These are phyloP conservation scores for Talaromyces amestolkiae DNA, from an alignment of 2,329 filamentous ascomycete species.

Conservation along the genomic window DNA sequence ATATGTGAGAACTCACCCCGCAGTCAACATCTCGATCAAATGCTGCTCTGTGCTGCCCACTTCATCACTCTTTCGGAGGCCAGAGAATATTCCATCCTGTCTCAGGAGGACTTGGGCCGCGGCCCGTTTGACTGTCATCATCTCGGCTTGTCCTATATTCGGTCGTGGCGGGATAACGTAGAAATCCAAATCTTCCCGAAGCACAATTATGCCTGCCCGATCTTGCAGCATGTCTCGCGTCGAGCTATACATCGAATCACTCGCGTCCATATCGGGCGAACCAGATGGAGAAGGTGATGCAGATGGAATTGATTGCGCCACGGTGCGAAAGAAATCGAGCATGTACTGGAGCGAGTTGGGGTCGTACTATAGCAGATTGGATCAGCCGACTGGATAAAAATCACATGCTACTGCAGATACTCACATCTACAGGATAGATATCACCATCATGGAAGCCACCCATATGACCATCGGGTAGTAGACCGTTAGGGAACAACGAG, in stretches of 20 bases:
- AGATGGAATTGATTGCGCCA: slow-evolving; percentile 84
- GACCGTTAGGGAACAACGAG: slow-evolving; percentile 97
- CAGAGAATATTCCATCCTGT: slow-evolving; percentile 95
- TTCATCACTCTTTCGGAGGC: slow-evolving; percentile 90
- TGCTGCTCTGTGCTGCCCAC: slow-evolving; percentile 96
- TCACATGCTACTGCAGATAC: slow-evolving; percentile 38
- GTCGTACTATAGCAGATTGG: slow-evolving; percentile 69
- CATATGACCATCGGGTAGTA: slow-evolving; percentile 95
- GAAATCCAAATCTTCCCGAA: slow-evolving; percentile 95
- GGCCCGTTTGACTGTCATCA: slow-evolving; percentile 94
- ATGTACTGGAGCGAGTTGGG: slow-evolving; percentile 96
- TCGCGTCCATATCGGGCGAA: slow-evolving; percentile 60
- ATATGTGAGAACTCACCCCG: slow-evolving; percentile 66
- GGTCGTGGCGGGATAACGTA: slow-evolving; percentile 87
- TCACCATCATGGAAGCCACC: slow-evolving; percentile 89
- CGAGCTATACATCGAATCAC: slow-evolving; percentile 69
- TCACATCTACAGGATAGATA: slow-evolving; percentile 94
- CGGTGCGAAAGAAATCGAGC: slow-evolving; percentile 95
- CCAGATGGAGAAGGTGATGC: slow-evolving; percentile 65
- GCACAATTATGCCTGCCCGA: slow-evolving; percentile 91
- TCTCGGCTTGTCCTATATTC: slow-evolving; percentile 81
- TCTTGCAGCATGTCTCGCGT: slow-evolving; percentile 77
- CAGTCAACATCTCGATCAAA: slow-evolving; percentile 98
- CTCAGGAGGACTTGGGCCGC: slow-evolving; percentile 80
- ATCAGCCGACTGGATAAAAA: not conserved